Conservation (phyloP, 2,329 filamentous ascomycete genomes). For the Fusarium sp. region DNA sequence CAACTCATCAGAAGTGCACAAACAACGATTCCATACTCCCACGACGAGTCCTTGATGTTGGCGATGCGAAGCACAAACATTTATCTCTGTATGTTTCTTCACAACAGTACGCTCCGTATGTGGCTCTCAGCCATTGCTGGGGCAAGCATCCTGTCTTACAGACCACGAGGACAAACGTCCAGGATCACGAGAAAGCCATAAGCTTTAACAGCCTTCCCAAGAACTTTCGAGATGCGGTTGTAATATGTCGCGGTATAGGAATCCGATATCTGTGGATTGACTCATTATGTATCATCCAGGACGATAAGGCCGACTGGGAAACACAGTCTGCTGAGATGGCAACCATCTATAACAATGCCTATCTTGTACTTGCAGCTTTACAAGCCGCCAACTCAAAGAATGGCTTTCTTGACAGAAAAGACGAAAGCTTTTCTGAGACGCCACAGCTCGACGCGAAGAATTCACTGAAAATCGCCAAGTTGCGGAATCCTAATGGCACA, state of each 20-base stretch:
- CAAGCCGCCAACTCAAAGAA: fast-evolving
- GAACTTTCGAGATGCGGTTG: not conserved
- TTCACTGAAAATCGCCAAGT: not conserved
- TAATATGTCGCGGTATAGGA: not conserved
- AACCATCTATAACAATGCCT: not conserved
- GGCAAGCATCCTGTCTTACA: not conserved
- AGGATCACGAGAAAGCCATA: not conserved
- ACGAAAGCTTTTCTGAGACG: not conserved
- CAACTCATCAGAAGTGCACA: not conserved
- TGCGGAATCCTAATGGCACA: not conserved
- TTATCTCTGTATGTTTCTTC: not conserved
- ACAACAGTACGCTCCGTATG: not conserved
- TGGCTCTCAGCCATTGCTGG: not conserved
- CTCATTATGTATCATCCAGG: not conserved
- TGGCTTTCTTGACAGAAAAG: not conserved
- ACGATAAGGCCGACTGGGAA: not conserved
- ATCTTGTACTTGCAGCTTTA: not conserved
- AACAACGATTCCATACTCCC: not conserved
- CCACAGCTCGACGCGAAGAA: not conserved
- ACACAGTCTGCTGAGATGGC: not conserved
- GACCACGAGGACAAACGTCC: not conserved
- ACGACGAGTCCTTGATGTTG: not conserved
- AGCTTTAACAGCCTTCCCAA: not conserved
- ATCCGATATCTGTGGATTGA: not conserved
- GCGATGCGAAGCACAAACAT: fast-evolving